These are phyloP conservation scores for peach (Prunus persica) DNA, from an alignment of 306 rosid species.

Conservation along the genomic window DNA sequence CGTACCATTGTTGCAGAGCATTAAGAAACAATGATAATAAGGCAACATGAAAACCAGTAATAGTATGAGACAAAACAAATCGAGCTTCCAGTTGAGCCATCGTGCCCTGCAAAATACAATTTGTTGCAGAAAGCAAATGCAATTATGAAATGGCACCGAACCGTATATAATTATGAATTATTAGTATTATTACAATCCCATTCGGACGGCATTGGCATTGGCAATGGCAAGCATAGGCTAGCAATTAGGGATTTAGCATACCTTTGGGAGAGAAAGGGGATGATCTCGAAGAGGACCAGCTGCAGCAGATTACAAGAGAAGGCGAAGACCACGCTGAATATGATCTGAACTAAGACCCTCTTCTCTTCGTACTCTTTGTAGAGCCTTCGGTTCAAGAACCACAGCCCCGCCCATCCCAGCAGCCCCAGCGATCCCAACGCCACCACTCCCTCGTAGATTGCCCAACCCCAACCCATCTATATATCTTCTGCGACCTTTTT, in stretches of 20 bases:
- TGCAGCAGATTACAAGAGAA: slow-evolving; percentile 96
- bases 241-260: background rate
- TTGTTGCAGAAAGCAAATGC: background rate
- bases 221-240: too few species aligned
- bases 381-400: slow-evolving; percentile 88
- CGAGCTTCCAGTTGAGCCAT: slow-evolving; percentile 88
- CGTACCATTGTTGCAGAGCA: slow-evolving; percentile 71
- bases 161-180: too few species aligned
- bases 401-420: slow-evolving; percentile 83
- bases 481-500: background rate
- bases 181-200: too few species aligned
- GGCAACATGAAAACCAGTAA: slow-evolving; percentile 85
- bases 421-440: slow-evolving; percentile 52
- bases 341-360: slow-evolving; percentile 76
- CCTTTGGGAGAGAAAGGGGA: slow-evolving; percentile 92
- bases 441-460: slow-evolving; percentile 62
- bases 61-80: slow-evolving; percentile 75
- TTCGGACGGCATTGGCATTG: too few species aligned
- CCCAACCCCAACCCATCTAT: slow-evolving; percentile 76
- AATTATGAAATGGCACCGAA: background rate
- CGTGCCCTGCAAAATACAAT: slow-evolving; percentile 51
- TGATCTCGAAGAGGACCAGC: slow-evolving; percentile 95
- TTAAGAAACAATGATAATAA: slow-evolving; percentile 87
- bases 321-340: slow-evolving; percentile 90
- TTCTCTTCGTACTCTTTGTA: slow-evolving; percentile 97